Percentiles rank a stretch among this genome's conserved stretches.
Conservation (phyloP, 208 protist genomes). For the Angomonas deanei region DNA sequence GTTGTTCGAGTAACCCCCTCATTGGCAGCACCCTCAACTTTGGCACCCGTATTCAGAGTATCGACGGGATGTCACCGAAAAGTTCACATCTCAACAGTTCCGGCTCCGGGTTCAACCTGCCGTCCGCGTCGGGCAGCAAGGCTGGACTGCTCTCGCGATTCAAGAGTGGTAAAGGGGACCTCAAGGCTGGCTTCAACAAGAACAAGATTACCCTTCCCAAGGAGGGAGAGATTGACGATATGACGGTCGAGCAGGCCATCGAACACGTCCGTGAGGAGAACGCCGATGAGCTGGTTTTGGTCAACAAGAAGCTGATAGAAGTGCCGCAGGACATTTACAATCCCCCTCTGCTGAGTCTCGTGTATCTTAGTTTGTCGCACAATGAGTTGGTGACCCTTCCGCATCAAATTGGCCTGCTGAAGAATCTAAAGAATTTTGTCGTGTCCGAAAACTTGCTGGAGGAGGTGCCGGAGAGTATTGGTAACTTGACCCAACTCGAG, state of each 20-base stretch:
- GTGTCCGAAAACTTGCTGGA: constrained; percentile 81
- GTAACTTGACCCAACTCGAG: constrained; percentile 56
- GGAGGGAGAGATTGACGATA: constrained; percentile 50
- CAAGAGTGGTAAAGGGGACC: not conserved
- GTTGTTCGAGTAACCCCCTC: constrained; percentile 15
- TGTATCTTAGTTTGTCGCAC: constrained; percentile 62
- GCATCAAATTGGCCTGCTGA: constrained; percentile 65
- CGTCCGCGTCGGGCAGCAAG: not conserved
- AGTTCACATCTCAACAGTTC: not conserved
- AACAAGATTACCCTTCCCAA: constrained; percentile 43
- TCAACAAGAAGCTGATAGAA: constrained; percentile 54
- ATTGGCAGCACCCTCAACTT: constrained; percentile 2
- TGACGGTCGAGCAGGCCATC: constrained; percentile 67
- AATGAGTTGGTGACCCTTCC: constrained; percentile 64
- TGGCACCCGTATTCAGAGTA: constrained; percentile 6
- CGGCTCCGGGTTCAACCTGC: not conserved
- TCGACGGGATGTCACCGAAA: constrained; percentile 9
- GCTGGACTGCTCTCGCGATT: not conserved
- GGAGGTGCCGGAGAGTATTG: constrained; percentile 66
- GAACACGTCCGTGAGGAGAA: constrained; percentile 40
- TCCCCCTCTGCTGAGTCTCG: constrained; percentile 60
- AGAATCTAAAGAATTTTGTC: constrained; percentile 47
- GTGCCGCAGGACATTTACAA: constrained; percentile 69
- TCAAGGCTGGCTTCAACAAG: constrained; percentile 2
- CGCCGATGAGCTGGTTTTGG: constrained; percentile 53